phyloP scores from a whole-genome alignment of 176 grass and related monocot species.

The Zizania latifolia region DNA sequence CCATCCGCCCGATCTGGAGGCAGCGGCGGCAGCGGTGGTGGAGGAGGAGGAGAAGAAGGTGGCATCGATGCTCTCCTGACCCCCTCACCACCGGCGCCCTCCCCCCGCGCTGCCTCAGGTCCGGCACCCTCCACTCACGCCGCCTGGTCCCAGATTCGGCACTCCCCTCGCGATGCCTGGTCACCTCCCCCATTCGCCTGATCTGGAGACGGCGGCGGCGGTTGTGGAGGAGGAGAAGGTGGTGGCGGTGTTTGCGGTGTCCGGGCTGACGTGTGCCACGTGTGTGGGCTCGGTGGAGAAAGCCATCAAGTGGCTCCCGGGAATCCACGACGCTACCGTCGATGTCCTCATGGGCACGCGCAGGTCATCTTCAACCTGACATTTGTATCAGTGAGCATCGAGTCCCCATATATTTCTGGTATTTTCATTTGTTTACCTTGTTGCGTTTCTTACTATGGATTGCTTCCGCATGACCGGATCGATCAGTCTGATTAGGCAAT shows the following conservation, averaged over 20 bases:
- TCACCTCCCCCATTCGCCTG: too few species aligned
- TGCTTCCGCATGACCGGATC: not conserved
- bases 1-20: too few species aligned
- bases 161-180: too few species aligned
- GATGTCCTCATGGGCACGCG: constrained; percentile 73
- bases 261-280: constrained; percentile 78
- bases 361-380: constrained; percentile 80
- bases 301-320: constrained; percentile 82
- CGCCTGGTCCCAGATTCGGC: too few species aligned
- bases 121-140: too few species aligned
- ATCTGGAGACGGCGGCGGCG: constrained; percentile 49
- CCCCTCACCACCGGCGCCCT: too few species aligned
- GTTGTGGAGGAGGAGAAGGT: constrained; percentile 31
- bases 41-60: too few species aligned
- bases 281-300: constrained; percentile 93
- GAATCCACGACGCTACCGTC: constrained; percentile 80
- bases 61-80: too few species aligned
- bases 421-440: not conserved
- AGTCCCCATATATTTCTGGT: not conserved
- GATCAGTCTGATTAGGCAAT: not conserved
- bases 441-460: not conserved
- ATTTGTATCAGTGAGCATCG: constrained; percentile 62
- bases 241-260: constrained; percentile 58
- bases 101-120: too few species aligned
- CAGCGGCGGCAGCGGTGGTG: too few species aligned